Base-by-base conservation (phyloP, 2,329 filamentous ascomycete genomes). In the Alternaria gansuensis region DNA sequence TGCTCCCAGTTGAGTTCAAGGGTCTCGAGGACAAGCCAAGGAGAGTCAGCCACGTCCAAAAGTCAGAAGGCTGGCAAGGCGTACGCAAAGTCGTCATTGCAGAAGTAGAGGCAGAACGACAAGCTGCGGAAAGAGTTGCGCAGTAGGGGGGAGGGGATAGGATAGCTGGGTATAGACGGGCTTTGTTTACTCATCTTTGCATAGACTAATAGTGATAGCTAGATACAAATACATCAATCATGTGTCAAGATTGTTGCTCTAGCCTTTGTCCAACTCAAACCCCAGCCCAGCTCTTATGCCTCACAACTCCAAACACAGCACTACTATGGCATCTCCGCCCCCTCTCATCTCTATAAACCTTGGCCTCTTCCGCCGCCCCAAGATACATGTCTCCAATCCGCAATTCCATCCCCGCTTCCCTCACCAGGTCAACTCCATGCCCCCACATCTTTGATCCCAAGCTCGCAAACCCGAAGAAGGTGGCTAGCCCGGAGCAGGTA, bases 1-100 rank as follows among this genome's bases (percentile, higher is more conserved):
- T 98, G 1, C 83, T 96, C 54, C 94, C 94, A 0, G 77, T 85
- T 57, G 91, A 97, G 79, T 95, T 97, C 73, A 80, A 90, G 33
- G 94, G 91, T 0, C 80, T 98, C 0, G 88, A 93, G 73, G 80
- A 88, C 70, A 88, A 88, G 80, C 89, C 93, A 76, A 90, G 85
- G 78, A 84, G 91, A 46, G 88, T 96, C 13, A 88, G 85, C 4
- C 82, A 84, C 40, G 88, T 93, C 21, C 86, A 85, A 40, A 90
- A 87, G 60, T 78, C 78, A 40, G 81, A 82, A 62, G 86, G 88
- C 46, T 94, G 91, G 88, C 81, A 90, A 77, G 87, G 85, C 23
- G 90, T 97, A 17, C 83, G 92, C 63, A 87, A 88, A 70, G 84
- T 96, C 63, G 88, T 97, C 5, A 87, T 88, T 76, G 83, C 84